phyloP scores from a whole-genome alignment of 805 yeast species.

The Saccharomycopsis amapae region DNA sequence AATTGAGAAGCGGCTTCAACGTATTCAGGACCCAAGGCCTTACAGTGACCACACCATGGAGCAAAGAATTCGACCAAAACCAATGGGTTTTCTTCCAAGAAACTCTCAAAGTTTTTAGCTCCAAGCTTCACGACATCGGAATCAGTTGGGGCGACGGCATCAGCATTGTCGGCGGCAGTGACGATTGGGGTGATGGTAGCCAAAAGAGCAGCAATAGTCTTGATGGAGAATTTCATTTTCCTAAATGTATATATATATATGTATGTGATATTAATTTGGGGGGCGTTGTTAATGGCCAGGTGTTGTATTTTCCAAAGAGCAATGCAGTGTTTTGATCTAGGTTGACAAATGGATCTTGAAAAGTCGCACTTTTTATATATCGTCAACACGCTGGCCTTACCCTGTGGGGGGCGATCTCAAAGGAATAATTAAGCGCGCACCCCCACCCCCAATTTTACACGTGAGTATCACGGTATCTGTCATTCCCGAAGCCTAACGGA shows the following conservation, averaged over 20 bases:
- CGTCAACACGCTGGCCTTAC: no score
- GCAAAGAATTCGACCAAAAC: conserved; percentile 86
- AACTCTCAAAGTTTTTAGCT: conserved; percentile 54
- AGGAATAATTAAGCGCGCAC: no score
- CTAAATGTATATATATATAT: no score
- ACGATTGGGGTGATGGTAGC: conserved; percentile 29
- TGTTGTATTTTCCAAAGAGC: no score
- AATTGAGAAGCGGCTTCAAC: conserved; percentile 63
- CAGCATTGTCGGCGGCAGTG: conserved; percentile 37
- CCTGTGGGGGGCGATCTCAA: no score
- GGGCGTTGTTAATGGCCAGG: not conserved
- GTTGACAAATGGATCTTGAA: no score
- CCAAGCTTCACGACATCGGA: conserved; percentile 83
- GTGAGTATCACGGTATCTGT: no score
- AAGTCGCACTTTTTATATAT: not conserved
- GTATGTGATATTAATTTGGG: not conserved
- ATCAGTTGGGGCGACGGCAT: conserved; percentile 70
- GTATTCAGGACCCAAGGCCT: conserved; percentile 76
- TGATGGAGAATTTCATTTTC: conserved; percentile 34
- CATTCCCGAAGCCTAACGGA: no score
- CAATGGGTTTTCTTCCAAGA: conserved; percentile 64
- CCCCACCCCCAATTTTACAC: no score
- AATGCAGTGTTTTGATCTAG: no score
- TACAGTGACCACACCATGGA: conserved; percentile 98
- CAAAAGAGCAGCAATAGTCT: conserved; percentile 35